A percentile compares a stretch with the other conserved stretches of the same genome.
Evolutionary conservation across 257 asterid genomes (phyloP).

Genomic region (Cruciata laevipes): DNA sequence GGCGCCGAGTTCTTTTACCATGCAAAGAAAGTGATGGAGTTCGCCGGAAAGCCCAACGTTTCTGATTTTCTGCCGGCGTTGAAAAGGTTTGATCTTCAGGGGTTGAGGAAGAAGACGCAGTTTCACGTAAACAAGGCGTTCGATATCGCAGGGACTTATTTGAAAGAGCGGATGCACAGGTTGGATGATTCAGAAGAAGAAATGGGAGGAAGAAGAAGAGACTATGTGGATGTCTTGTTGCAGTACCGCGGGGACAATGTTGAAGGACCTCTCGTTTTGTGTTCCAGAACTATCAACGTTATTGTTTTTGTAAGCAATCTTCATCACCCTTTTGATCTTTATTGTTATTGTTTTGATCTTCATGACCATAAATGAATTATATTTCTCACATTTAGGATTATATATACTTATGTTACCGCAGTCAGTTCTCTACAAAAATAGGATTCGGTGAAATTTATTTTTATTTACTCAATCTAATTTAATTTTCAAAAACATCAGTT

Average conservation of each 20-base stretch:
- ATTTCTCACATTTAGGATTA: too few species aligned
- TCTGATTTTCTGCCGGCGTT: conserved; percentile 51
- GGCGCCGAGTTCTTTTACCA: conserved; percentile 59
- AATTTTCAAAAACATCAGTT: too few species aligned
- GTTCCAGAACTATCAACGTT: conserved; percentile 43
- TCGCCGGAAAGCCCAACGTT: conserved; percentile 50
- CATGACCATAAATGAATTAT: too few species aligned
- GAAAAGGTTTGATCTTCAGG: conserved; percentile 49
- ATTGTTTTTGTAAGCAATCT: conserved; percentile 48
- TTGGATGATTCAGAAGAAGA: not conserved
- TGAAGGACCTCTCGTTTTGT: conserved; percentile 33
- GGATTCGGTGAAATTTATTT: too few species aligned
- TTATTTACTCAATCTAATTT: too few species aligned
- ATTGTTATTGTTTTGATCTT: too few species aligned
- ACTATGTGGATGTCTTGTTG: conserved; percentile 67
- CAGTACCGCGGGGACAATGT: conserved; percentile 32
- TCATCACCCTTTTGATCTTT: too few species aligned
- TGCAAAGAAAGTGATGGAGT: conserved; percentile 52
- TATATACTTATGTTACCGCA: too few species aligned
- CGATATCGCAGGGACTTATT: conserved; percentile 41
- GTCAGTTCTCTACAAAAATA: too few species aligned
- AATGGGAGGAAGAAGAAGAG: conserved; percentile 20
- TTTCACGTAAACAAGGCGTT: conserved; percentile 46
- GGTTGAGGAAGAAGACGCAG: conserved; percentile 44
- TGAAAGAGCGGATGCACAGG: conserved; percentile 41